A percentile compares a stretch with the other conserved stretches of the same genome.
These are phyloP conservation scores for Aspergillus sp. DNA, from an alignment of 2,329 filamentous ascomycete genomes.

Conservation along the genomic window DNA sequence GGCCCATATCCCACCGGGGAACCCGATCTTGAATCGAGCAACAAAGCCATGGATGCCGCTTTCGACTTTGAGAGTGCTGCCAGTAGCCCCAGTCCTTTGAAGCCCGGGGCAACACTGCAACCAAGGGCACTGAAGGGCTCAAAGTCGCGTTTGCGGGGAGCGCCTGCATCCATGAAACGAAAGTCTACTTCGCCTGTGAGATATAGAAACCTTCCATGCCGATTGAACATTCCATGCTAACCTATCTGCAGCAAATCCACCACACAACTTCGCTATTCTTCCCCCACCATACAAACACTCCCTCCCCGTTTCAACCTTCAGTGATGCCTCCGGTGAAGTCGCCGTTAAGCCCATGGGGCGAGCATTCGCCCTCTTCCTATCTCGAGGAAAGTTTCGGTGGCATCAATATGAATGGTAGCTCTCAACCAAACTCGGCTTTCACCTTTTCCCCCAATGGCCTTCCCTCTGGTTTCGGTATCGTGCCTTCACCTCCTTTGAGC, in stretches of 20 bases:
- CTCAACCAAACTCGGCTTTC: constrained; percentile 41
- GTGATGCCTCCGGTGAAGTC: constrained; percentile 33
- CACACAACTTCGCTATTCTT: constrained; percentile 32
- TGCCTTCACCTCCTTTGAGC: constrained; percentile 28
- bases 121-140: constrained; percentile 24
- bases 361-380: constrained; percentile 44
- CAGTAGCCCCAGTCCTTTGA: constrained; percentile 46
- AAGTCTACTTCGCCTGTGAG: constrained; percentile 33
- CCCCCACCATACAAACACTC: constrained; percentile 31
- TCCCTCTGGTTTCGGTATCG: constrained; percentile 40
- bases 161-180: constrained; percentile 22
- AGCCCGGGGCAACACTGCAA: constrained; percentile 25
- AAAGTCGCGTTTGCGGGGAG: constrained; percentile 29
- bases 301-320: constrained; percentile 37
- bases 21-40: constrained; percentile 45
- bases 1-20: constrained; percentile 27
- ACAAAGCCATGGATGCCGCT: constrained; percentile 49
- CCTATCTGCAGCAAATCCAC: constrained; percentile 20
- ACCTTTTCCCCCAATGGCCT: constrained; percentile 36
- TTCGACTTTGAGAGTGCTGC: constrained; percentile 51
- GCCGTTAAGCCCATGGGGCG: constrained; percentile 38
- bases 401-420: constrained; percentile 46
- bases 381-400: constrained; percentile 47
- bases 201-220: not conserved
- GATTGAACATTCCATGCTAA: constrained; percentile 10